Evolutionary conservation across 1,284 basidiomycete genomes (phyloP).

Genomic region (Thecaphora frezii): DNA sequence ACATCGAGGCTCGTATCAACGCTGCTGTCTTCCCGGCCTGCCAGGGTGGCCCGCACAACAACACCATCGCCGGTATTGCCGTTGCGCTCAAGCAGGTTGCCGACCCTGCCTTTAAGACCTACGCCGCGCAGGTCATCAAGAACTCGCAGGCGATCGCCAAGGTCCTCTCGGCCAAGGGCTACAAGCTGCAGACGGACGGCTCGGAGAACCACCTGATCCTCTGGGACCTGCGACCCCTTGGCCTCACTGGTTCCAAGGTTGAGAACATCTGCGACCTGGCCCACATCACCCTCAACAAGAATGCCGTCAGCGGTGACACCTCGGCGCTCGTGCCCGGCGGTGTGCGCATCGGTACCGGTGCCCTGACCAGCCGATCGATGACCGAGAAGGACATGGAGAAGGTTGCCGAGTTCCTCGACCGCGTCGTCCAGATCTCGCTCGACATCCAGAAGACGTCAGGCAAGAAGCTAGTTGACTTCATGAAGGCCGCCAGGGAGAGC

Average conservation of each 20-base stretch:
- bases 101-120: conserved; percentile 85
- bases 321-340: conserved; percentile 96
- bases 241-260: conserved; percentile 94
- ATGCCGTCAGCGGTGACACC: conserved; percentile 89
- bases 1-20: conserved; percentile 93
- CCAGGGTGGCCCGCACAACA: conserved; percentile 99
- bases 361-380: conserved; percentile 94
- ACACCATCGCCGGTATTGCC: conserved; percentile 94
- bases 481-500: conserved; percentile 73
- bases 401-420: conserved; percentile 75
- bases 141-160: conserved; percentile 56
- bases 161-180: conserved; percentile 52
- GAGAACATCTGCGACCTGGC: conserved; percentile 97
- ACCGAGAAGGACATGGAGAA: conserved; percentile 76
- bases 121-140: conserved; percentile 90
- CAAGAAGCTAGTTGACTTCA: conserved; percentile 91
- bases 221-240: conserved; percentile 94
- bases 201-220: conserved; percentile 97
- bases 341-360: conserved; percentile 92
- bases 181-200: conserved; percentile 94
- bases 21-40: conserved; percentile 99
- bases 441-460: conserved; percentile 84
- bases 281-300: conserved; percentile 78
- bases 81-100: conserved; percentile 92
- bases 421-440: conserved; percentile 53